Base-by-base conservation (phyloP, 768 basidiomycete genomes). In the Trametes meyenii region DNA sequence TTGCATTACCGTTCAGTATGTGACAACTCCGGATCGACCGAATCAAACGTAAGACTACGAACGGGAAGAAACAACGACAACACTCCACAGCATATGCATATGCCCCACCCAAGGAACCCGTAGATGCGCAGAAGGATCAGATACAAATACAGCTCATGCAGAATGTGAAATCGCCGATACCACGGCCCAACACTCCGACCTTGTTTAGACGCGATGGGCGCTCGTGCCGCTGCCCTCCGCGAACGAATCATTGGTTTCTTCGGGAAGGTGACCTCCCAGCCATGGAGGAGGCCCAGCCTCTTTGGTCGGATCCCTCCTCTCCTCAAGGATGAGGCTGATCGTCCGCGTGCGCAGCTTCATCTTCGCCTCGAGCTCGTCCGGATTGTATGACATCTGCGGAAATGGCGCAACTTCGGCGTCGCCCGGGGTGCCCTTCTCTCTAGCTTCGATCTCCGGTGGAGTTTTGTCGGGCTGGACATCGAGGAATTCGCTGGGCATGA, bases 401-500 rank as follows among this genome's bases (percentile, higher is more conserved):
- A 58, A 29, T 1, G 40, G 51, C 21, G 44, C n/a, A 16, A 14
- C 24, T 11, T 63, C 56, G 2, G 13, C 35, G 11, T 55, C 46
- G 10, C 11, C n/a, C 21, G 49, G 23, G 12, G 52, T 36, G 14
- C 44, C 46, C 42, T 56, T 62, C 43, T 56, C 55, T 24, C 12
- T 49, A 26, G 19, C 35, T 33, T 5, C 24, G 19, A n/a, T 21
- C 17, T 11, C 26, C 48, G 48, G 48, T 17, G 6, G 26, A 17
- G 14, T 5, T 14, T 42, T n/a, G 19, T 38, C 38, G 5, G 52
- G 19, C 24, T 33, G 44, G 38, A 53, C 55, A 19, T 26, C 38
- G 33, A 63, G 52, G 44, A 63, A 64, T 23, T 61, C 59, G 54
- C 52, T 40, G 4, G 67, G 65, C 50, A 66, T 56, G 45, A 66